phyloP scores from a whole-genome alignment of 2,329 filamentous ascomycete species.

The Fusarium illudens region DNA sequence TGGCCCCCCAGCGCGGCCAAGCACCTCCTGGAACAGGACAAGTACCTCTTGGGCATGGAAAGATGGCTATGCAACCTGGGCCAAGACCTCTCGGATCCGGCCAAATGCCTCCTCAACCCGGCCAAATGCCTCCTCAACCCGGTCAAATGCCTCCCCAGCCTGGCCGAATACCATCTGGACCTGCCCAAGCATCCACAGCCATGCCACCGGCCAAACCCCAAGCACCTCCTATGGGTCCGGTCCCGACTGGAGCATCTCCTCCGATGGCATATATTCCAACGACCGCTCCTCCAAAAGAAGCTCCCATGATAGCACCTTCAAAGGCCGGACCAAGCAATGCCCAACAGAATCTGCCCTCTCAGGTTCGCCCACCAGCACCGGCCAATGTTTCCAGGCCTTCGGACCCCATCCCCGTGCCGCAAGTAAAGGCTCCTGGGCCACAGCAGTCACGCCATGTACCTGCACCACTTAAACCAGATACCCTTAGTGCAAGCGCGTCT shows the following conservation, averaged over 20 bases:
- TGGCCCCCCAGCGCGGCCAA: background rate
- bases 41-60: background rate
- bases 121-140: background rate
- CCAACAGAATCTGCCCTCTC: background rate
- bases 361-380: background rate
- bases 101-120: background rate
- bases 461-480: background rate
- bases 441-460: background rate
- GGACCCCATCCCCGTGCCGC: background rate
- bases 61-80: background rate
- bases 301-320: background rate
- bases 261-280: background rate
- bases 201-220: background rate
- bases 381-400: background rate
- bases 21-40: background rate
- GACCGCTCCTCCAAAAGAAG: background rate
- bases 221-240: background rate
- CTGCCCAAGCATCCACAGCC: background rate
- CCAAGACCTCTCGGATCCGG: background rate
- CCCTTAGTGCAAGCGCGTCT: background rate
- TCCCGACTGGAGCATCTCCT: background rate
- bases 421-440: background rate
- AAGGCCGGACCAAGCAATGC: background rate
- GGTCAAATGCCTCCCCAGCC: constrained; percentile 5
- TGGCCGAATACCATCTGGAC: background rate